Percentiles rank a stretch among this genome's conserved stretches.
Conservation (phyloP, 352 stramenopile genomes). For the Phytophthora aleatoria region DNA sequence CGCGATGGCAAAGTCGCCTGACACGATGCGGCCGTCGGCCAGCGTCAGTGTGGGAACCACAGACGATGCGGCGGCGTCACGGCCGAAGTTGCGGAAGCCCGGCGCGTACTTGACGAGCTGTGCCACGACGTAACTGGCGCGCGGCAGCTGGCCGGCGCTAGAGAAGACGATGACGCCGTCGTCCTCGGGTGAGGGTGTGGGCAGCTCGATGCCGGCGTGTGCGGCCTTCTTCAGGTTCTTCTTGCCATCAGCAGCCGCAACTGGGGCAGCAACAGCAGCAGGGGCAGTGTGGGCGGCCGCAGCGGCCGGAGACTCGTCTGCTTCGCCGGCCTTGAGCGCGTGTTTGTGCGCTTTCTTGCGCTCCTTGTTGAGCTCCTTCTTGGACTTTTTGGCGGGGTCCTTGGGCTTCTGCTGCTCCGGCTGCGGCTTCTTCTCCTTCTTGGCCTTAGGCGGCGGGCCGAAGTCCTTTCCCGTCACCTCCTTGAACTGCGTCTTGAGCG, state of each 20-base stretch:
- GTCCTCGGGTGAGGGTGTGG: constrained; percentile 46
- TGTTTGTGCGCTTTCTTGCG: constrained; percentile 86
- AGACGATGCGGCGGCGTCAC: constrained; percentile 44
- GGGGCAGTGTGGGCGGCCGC: constrained; percentile 16
- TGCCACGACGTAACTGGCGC: constrained; percentile 69
- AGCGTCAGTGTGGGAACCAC: constrained; percentile 75
- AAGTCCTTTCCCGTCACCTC: constrained; percentile 74
- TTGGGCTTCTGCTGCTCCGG: constrained; percentile 24
- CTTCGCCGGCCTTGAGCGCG: constrained; percentile 61
- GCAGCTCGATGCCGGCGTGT: constrained; percentile 45
- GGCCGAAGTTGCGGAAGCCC: constrained; percentile 52
- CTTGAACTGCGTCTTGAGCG: constrained; percentile 84
- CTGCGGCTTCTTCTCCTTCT: constrained; percentile 66
- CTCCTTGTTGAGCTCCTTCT: constrained; percentile 91
- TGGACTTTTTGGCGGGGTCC: constrained; percentile 75
- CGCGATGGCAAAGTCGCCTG: constrained; percentile 81
- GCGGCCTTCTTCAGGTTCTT: constrained; percentile 41
- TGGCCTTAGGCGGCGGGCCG: constrained; percentile 62
- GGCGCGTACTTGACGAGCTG: constrained; percentile 58
- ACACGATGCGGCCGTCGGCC: constrained; percentile 59
- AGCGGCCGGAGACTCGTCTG: constrained; percentile 15
- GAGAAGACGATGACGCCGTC: constrained; percentile 73
- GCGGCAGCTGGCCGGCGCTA: constrained; percentile 52
- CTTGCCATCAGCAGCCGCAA: constrained; percentile 12
- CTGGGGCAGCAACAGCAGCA: constrained; percentile 10